These are phyloP conservation scores for Aureobasidium melanogenum DNA, from an alignment of 2,329 filamentous ascomycete genomes.

Conservation along the genomic window DNA sequence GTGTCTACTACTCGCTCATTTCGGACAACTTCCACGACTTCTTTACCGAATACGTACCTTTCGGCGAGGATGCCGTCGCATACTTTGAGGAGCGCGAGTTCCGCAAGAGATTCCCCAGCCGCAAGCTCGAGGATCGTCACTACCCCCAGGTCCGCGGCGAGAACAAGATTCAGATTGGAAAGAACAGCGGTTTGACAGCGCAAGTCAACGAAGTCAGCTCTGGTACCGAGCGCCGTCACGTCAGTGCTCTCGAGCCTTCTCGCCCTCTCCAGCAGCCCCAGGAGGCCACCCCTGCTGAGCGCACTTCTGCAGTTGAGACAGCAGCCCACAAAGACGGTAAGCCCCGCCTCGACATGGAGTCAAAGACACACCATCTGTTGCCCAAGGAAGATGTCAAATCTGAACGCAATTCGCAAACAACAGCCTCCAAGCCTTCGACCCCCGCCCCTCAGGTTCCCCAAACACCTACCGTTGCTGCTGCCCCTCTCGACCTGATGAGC, in stretches of 20 bases:
- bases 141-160: slow-evolving; percentile 46
- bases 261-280: slow-evolving; percentile 27
- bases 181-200: slow-evolving; percentile 78
- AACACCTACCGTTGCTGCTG: slow-evolving; percentile 40
- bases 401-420: slow-evolving; percentile 18
- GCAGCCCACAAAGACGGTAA: slow-evolving; percentile 10
- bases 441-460: slow-evolving; percentile 47
- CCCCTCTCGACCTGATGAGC: slow-evolving; percentile 68
- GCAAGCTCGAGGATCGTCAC: slow-evolving; percentile 31
- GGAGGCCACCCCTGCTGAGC: slow-evolving; percentile 16
- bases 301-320: slow-evolving; percentile 21
- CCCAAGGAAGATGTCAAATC: slow-evolving; percentile 19
- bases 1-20: slow-evolving; percentile 84
- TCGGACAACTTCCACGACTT: slow-evolving; percentile 99
- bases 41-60: slow-evolving; percentile 95
- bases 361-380: slow-evolving; percentile 15
- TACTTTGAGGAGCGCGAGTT: slow-evolving; percentile 96
- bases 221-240: slow-evolving; percentile 51
- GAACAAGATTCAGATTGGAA: slow-evolving; percentile 70
- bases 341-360: slow-evolving; percentile 19
- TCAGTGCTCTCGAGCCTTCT: slow-evolving; percentile 48
- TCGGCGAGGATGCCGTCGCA: slow-evolving; percentile 85
- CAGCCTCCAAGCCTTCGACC: slow-evolving; percentile 12
- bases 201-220: slow-evolving; percentile 50
- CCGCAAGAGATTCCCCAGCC: slow-evolving; percentile 67